Percentiles rank a stretch among this genome's conserved stretches.
Evolutionary conservation across 495 filamentous ascomycete genomes (phyloP).

Genomic region (Poronia punctata): DNA sequence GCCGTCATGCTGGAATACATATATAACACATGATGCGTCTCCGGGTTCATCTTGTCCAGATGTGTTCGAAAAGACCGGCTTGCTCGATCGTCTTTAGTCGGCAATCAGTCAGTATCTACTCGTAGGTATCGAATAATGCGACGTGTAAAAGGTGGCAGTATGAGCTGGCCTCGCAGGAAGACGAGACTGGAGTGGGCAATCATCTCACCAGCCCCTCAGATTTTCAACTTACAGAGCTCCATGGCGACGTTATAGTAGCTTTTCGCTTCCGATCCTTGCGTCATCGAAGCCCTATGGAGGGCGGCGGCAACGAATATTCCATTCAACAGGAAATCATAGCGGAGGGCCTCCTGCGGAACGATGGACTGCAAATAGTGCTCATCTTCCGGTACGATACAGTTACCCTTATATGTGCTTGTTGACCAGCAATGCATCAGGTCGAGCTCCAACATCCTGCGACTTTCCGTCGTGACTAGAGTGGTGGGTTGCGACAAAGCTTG

Average conservation of each 20-base stretch:
- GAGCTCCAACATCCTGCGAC: slow-evolving; percentile 24
- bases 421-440: slow-evolving; percentile 34
- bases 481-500: slow-evolving; percentile 8
- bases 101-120: too few relatives aligned
- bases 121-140: too few relatives aligned
- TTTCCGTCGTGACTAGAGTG: slow-evolving; percentile 13
- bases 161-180: too few relatives aligned
- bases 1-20: slow-evolving; percentile 27
- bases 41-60: slow-evolving; percentile 18
- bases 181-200: too few relatives aligned
- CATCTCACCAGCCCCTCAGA: too few relatives aligned
- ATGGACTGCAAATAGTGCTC: slow-evolving; percentile 20
- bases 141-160: too few relatives aligned
- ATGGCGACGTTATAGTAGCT: slow-evolving; percentile 24
- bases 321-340: slow-evolving; percentile 25
- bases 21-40: slow-evolving; percentile 23
- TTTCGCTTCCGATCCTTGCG: slow-evolving; percentile 7
- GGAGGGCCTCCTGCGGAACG: slow-evolving; percentile 21
- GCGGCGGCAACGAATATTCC: slow-evolving; percentile 28
- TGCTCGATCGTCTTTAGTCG: slow-evolving; percentile 21
- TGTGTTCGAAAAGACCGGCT: slow-evolving; percentile 25
- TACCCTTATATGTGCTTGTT: slow-evolving; percentile 23
- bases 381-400: slow-evolving; percentile 25
- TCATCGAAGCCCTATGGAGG: slow-evolving; percentile 20
- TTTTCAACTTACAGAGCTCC: slow-evolving; percentile 18